Base-by-base conservation (phyloP, 148 eudicot genomes). In the Polygonum maritimum region DNA sequence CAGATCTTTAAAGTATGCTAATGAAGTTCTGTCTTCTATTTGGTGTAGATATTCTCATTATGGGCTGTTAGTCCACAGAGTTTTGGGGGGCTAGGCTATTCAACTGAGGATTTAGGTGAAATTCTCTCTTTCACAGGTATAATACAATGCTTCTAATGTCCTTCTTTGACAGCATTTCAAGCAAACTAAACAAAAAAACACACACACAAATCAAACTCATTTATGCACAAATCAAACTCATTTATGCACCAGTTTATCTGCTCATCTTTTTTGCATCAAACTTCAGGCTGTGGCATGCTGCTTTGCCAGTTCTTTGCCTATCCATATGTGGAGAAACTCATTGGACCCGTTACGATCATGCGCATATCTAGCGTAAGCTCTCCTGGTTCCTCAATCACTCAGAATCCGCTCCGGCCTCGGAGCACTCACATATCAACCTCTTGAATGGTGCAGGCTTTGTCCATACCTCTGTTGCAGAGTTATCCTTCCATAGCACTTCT, bases 21-120 rank as follows among this genome's bases (percentile, higher is more conserved):
- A 44, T 44, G 10, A 44, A 44, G 8, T 44, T 44, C 9, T 44
- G 47, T 44, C 7, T 44, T 6, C 47, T 6, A 52, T 60, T 31
- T 60, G 36, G 31, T 78, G 60, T 78, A 89, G 92, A 87, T 89
- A 75, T 87, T 89, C 76, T 85, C 90, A 63, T 58, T 89, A 52
- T 89, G 92, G 92, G 87, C 92, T 51, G 90, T 74, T 63, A 89
- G 90, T 78, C 90, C 90, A 12, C 80, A 69, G 69, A 87, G 78
- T 70, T 58, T 82, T 1, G 90, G 92, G 31, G 92, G 92, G 35
- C 71, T 89, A 54, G 78, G 84, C 77, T 89, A 81, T 81, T 65
- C 92, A 69, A 89, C 90, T 72, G 84, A 84, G 39, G 78, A 78
- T 79, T 89, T 89, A 62, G 92, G 92, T 38, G 78, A 71, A 75